phyloP scores from a whole-genome alignment of 2,329 filamentous ascomycete species.

The Sclerotinia sclerotiorum region DNA sequence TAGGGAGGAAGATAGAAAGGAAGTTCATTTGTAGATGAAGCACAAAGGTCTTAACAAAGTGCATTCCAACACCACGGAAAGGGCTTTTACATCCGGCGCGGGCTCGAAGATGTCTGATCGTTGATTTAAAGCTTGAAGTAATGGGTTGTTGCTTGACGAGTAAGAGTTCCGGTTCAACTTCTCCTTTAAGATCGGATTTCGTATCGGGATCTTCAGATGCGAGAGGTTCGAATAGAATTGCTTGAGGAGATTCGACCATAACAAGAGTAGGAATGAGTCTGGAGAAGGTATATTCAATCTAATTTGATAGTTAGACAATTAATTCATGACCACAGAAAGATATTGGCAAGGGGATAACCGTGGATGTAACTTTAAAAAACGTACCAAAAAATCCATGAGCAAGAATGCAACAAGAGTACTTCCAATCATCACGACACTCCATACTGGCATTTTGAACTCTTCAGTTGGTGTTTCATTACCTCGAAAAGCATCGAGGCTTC shows the following conservation, averaged over 20 bases:
- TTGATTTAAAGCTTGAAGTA: conserved; percentile 58
- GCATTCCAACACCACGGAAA: conserved; percentile 66
- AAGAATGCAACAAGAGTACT: conserved; percentile 25
- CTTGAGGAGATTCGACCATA: conserved; percentile 59
- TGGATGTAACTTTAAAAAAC: neutral
- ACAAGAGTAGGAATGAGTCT: conserved; percentile 60
- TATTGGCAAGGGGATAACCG: neutral
- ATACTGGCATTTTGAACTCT: conserved; percentile 30
- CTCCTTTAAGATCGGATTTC: conserved; percentile 35
- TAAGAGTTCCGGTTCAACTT: conserved; percentile 45
- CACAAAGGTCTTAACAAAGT: conserved; percentile 49
- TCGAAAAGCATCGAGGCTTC: conserved; percentile 9
- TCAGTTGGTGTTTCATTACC: neutral
- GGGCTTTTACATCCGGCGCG: conserved; percentile 63
- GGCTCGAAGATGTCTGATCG: conserved; percentile 60
- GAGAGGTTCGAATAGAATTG: conserved; percentile 50
- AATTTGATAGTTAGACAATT: conserved; percentile 24
- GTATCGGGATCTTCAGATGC: conserved; percentile 40
- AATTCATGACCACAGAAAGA: neutral
- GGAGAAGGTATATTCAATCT: conserved; percentile 57
- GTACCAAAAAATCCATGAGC: conserved; percentile 27
- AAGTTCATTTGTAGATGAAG: conserved; percentile 39
- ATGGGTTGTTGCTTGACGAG: conserved; percentile 56
- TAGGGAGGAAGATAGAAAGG: conserved; percentile 44
- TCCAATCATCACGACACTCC: conserved; percentile 30